phyloP scores from a whole-genome alignment of 2,329 filamentous ascomycete species.

The Xylaria sp. region DNA sequence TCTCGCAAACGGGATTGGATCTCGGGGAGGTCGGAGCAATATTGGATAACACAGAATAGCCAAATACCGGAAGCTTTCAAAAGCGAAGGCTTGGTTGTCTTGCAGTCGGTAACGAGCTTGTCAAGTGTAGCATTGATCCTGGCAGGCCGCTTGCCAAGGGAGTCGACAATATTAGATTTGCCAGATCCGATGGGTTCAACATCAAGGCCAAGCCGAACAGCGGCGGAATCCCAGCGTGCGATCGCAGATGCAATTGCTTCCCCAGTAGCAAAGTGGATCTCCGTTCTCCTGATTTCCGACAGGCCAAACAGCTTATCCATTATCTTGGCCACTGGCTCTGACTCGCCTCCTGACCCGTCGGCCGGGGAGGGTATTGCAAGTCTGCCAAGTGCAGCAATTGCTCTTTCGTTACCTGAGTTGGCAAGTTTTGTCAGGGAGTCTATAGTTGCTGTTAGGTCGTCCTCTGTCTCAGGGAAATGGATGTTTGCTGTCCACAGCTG shows the following conservation, averaged over 20 bases:
- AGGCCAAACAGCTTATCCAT: constrained; percentile 72
- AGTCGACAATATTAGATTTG: constrained; percentile 37
- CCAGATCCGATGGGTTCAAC: constrained; percentile 58
- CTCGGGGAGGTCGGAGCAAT: constrained; percentile 77
- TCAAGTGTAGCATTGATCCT: constrained; percentile 61
- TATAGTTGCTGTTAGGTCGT: constrained; percentile 63
- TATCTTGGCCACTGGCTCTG: constrained; percentile 54
- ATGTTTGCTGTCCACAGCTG: constrained; percentile 39
- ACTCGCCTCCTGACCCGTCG: constrained; percentile 41
- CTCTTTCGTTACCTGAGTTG: constrained; percentile 66
- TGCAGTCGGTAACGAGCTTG: constrained; percentile 76
- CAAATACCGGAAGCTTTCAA: constrained; percentile 94
- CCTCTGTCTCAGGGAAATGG: constrained; percentile 32
- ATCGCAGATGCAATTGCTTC: constrained; percentile 82
- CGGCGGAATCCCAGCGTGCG: constrained; percentile 81
- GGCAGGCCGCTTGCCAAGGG: constrained; percentile 42
- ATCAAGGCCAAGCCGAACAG: constrained; percentile 74
- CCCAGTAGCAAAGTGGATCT: constrained; percentile 88
- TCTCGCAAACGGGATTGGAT: constrained; percentile 75
- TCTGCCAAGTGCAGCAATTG: constrained; percentile 79
- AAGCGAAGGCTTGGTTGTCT: constrained; percentile 83
- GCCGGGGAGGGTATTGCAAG: constrained; percentile 61
- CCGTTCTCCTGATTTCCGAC: constrained; percentile 81
- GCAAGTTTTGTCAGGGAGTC: constrained; percentile 71
- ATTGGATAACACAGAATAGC: constrained; percentile 89